Conservation (phyloP, 768 basidiomycete genomes). For the Russula earlei region DNA sequence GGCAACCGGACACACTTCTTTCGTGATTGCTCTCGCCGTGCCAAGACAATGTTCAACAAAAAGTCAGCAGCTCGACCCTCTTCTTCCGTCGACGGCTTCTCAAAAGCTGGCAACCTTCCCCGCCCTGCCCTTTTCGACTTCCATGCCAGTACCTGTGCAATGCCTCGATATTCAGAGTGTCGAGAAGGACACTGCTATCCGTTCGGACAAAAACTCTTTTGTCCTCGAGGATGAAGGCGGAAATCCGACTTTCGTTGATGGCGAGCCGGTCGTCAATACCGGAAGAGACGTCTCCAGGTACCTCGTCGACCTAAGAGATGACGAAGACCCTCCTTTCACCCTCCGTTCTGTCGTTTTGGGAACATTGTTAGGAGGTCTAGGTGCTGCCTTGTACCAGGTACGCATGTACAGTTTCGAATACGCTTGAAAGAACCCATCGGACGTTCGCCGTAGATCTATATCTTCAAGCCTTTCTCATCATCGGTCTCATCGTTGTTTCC, state of each 20-base stretch:
- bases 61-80: too few relatives aligned
- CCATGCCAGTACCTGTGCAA: neutral
- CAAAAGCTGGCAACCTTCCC: neutral
- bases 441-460: conserved; percentile 36
- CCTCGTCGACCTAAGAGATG: conserved; percentile 49
- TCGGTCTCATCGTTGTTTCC: conserved; percentile 48
- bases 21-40: too few relatives aligned
- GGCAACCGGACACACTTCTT: too few relatives aligned
- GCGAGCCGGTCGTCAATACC: conserved; percentile 24
- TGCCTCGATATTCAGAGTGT: neutral
- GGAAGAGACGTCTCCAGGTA: conserved; percentile 45
- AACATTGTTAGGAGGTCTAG: conserved; percentile 46
- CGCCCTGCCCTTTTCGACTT: neutral
- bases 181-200: neutral
- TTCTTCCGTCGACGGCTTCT: too few relatives aligned
- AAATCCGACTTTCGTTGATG: conserved; percentile 2
- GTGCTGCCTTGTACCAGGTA: conserved; percentile 50
- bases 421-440: neutral
- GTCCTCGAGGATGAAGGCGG: neutral
- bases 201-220: neutral
- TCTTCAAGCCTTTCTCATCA: conserved; percentile 49
- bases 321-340: conserved; percentile 45
- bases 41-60: too few relatives aligned
- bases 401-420: conserved; percentile 1
- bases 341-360: conserved; percentile 49